A percentile compares a stretch with the other conserved stretches of the same genome.
Conservation (phyloP, 1,139 yeast genomes). For the Oligophagozyma castellii region DNA sequence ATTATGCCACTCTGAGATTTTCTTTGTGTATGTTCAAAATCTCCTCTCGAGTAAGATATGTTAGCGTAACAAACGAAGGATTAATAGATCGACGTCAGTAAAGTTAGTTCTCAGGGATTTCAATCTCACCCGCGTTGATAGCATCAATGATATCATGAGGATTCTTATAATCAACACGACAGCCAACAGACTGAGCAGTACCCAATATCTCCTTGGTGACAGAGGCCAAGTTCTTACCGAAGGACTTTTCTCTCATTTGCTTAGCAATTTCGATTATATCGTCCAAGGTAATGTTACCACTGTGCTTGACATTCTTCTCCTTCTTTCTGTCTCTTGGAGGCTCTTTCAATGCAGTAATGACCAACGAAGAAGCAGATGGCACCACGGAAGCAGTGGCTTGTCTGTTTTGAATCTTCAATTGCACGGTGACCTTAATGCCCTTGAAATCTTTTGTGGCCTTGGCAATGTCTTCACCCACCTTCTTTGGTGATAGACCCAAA, state of each 20-base stretch:
- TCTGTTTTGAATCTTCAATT: conserved; percentile 98
- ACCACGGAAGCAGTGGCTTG: conserved; percentile 99
- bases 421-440: conserved; percentile 99
- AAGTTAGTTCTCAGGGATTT: conserved; percentile 86
- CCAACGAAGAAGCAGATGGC: conserved; percentile 98
- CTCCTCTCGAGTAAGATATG: too few species aligned
- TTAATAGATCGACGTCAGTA: too few species aligned
- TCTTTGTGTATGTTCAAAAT: too few species aligned
- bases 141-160: conserved; percentile 98
- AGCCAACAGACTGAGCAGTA: conserved; percentile 98
- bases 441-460: conserved; percentile 98
- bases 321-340: conserved; percentile 99
- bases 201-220: conserved; percentile 98
- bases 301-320: conserved; percentile 99
- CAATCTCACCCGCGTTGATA: conserved; percentile 96
- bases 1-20: too few species aligned
- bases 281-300: conserved; percentile 96
- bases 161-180: conserved; percentile 98
- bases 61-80: too few species aligned
- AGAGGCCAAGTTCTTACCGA: conserved; percentile 94
- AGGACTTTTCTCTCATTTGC: conserved; percentile 93
- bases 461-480: conserved; percentile 99
- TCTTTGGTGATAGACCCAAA: conserved; percentile 99
- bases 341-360: conserved; percentile 98
- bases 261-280: conserved; percentile 97